These are phyloP conservation scores for Chlorella sp. DNA, from an alignment of 139 green algal genomes.

Conservation along the genomic window DNA sequence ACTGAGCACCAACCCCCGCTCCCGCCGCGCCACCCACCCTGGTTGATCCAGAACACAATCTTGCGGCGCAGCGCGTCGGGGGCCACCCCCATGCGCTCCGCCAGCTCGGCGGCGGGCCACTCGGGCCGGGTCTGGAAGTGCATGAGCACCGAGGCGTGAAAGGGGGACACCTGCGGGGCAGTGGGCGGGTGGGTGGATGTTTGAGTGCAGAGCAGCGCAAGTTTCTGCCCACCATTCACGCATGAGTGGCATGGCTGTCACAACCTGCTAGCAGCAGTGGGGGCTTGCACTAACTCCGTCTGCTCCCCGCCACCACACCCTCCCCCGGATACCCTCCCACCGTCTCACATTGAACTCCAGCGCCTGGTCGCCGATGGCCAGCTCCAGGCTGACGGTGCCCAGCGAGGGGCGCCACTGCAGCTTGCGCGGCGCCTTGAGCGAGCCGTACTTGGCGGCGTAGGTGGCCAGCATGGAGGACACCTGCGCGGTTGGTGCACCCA, in stretches of 20 bases:
- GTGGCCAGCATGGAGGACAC: conserved; percentile 41
- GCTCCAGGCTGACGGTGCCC: conserved; percentile 78
- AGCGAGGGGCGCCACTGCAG: conserved; percentile 82
- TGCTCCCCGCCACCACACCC: too few relatives aligned
- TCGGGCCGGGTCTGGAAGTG: conserved; percentile 62
- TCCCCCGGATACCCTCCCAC: too few relatives aligned
- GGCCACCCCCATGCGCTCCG: conserved; percentile 58
- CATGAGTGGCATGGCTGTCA: too few relatives aligned
- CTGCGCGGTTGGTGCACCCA: not conserved
- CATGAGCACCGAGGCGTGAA: conserved; percentile 83
- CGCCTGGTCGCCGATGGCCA: conserved; percentile 55
- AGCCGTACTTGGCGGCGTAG: conserved; percentile 66
- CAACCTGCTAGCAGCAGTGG: too few relatives aligned
- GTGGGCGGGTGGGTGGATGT: not conserved
- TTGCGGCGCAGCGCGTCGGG: conserved; percentile 62
- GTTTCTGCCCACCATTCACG: too few relatives aligned
- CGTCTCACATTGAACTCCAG: conserved; percentile 60
- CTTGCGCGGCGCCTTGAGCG: conserved; percentile 88
- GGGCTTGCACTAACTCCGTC: too few relatives aligned
- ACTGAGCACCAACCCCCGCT: not conserved
- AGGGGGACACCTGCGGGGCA: conserved; percentile 61
- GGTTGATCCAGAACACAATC: conserved; percentile 89
- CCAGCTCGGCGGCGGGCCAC: conserved; percentile 59
- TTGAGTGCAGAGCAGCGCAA: too few relatives aligned
- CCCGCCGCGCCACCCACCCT: conserved; percentile 49